Conservation (phyloP, 2,329 filamentous ascomycete species). For the Aspergillus fumigatus region DNA sequence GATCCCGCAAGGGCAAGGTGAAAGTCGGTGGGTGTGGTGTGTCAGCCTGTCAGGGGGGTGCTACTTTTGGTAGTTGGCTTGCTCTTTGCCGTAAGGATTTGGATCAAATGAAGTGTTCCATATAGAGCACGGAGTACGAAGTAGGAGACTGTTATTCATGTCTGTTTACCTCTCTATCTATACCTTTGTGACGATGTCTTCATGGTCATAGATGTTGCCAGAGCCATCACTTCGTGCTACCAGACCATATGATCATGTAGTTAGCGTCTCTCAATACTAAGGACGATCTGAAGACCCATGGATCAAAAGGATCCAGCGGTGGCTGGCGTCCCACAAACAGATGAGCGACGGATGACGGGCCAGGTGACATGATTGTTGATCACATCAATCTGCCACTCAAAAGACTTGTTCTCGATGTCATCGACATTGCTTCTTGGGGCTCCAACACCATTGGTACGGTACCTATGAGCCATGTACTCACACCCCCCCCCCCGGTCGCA, state of each 20-base stretch:
- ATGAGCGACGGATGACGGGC: not conserved
- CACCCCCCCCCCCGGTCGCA: not conserved
- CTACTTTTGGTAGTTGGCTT: not conserved
- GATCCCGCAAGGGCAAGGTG: not conserved
- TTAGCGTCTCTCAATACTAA: not conserved
- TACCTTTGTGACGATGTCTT: not conserved
- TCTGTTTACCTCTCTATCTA: not conserved
- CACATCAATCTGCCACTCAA: too few species aligned
- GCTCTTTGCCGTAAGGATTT: not conserved
- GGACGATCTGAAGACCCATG: constrained; percentile 2
- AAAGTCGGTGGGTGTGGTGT: not conserved
- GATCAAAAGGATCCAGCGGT: not conserved
- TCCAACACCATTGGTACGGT: too few species aligned
- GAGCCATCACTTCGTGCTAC: not conserved
- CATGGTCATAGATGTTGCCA: too few species aligned
- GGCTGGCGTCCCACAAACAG: not conserved
- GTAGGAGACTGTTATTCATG: too few species aligned
- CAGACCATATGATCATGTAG: not conserved
- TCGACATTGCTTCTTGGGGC: not conserved
- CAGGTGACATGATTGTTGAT: not conserved
- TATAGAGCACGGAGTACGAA: too few species aligned
- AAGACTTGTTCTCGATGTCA: not conserved
- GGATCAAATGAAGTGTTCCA: too few species aligned
- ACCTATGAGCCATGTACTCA: not conserved
- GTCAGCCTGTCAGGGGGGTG: not conserved